A percentile compares a stretch with the other conserved stretches of the same genome.
These are phyloP conservation scores for Ceratobasidium sp. DNA, from an alignment of 1,284 basidiomycete genomes.

Conservation along the genomic window DNA sequence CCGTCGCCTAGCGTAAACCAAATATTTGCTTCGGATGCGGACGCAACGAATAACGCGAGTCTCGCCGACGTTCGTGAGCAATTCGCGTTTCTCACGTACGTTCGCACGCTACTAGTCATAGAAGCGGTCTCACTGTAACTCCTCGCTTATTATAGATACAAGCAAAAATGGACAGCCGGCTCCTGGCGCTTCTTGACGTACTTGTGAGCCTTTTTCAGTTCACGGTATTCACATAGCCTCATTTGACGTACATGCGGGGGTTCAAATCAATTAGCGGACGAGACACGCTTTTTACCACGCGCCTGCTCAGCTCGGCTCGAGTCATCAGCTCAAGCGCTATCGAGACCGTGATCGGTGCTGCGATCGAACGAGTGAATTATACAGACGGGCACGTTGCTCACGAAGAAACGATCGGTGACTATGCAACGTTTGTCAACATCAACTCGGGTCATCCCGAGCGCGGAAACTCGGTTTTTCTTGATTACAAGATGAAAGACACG, in stretches of 20 bases:
- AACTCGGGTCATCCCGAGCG: conserved; percentile 51
- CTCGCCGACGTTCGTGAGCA: background rate
- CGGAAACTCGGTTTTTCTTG: conserved; percentile 54
- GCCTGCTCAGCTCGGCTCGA: conserved; percentile 51
- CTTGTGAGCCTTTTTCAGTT: conserved; percentile 38
- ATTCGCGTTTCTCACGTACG: conserved; percentile 28
- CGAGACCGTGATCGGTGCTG: conserved; percentile 55
- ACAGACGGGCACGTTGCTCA: conserved; percentile 54
- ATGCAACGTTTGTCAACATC: conserved; percentile 50
- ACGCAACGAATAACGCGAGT: background rate
- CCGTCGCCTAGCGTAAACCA: conserved; percentile 2
- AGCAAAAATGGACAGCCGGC: conserved; percentile 54
- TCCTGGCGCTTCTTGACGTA: conserved; percentile 57
- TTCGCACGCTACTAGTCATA: background rate
- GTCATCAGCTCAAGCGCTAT: conserved; percentile 53
- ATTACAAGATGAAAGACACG: conserved; percentile 49
- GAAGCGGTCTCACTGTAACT: background rate
- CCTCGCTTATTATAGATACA: conserved; percentile 43
- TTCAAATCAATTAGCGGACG: conserved; percentile 50
- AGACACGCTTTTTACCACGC: conserved; percentile 55
- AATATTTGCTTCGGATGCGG: background rate
- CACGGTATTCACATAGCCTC: background rate
- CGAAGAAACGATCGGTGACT: conserved; percentile 54
- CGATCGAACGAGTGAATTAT: conserved; percentile 54
- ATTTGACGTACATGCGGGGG: conserved; percentile 21